A percentile compares a stretch with the other conserved stretches of the same genome.
Evolutionary conservation across 768 basidiomycete species (phyloP).

Genomic region (Leccinum subgranulosum): DNA sequence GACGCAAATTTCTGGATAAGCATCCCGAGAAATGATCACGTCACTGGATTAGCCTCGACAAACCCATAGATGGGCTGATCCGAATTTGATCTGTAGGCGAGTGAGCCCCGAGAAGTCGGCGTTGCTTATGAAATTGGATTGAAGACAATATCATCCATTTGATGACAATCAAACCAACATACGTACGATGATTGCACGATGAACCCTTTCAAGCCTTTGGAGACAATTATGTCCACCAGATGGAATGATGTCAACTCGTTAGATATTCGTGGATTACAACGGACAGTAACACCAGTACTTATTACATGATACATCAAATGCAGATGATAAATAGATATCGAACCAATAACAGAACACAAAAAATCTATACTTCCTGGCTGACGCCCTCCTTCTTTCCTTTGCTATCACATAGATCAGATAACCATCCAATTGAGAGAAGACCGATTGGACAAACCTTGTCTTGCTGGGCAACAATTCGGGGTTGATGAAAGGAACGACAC

Average conservation of each 20-base stretch:
- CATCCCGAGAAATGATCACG: too few relatives aligned
- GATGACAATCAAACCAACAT: neutral
- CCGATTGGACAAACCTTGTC: constrained; percentile 20
- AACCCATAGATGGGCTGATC: too few relatives aligned
- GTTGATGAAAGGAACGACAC: constrained; percentile 71
- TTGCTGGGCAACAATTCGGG: constrained; percentile 37
- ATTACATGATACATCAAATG: constrained; percentile 28
- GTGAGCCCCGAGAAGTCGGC: too few relatives aligned
- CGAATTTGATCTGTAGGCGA: too few relatives aligned
- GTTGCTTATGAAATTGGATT: neutral
- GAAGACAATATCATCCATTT: too few relatives aligned
- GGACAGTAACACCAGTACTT: constrained; percentile 1
- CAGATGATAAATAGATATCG: constrained; percentile 30
- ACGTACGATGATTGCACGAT: neutral
- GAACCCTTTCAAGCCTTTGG: neutral
- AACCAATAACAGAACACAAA: constrained; percentile 18
- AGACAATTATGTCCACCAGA: too few relatives aligned
- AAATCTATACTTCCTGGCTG: constrained; percentile 31
- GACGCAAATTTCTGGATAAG: too few relatives aligned
- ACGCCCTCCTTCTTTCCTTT: constrained; percentile 35
- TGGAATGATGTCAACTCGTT: neutral
- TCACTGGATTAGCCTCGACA: too few relatives aligned
- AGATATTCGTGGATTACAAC: constrained; percentile 17
- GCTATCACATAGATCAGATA: constrained; percentile 17
- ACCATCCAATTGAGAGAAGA: neutral